A percentile compares a stretch with the other conserved stretches of the same genome.
phyloP scores from a whole-genome alignment of 441 rosid species.

The Cnidoscolus chayamansa region DNA sequence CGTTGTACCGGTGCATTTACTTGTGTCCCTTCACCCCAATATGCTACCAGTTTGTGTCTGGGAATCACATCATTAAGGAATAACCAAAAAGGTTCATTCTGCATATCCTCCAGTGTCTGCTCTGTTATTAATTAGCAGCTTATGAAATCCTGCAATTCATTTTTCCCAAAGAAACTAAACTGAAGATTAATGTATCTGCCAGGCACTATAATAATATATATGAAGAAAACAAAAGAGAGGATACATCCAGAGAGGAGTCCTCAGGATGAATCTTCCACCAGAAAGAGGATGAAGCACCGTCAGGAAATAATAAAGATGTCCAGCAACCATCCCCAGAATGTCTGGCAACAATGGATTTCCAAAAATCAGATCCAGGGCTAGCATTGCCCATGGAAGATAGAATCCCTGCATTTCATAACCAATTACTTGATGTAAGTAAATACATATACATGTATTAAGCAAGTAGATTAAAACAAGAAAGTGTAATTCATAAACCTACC shows the following conservation, averaged over 20 bases:
- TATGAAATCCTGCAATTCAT: too few species aligned
- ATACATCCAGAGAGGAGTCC: constrained; percentile 71
- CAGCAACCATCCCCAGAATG: constrained; percentile 57
- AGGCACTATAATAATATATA: neutral
- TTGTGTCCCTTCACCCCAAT: constrained; percentile 55
- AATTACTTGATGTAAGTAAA: neutral
- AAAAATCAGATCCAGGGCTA: constrained; percentile 54
- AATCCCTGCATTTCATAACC: constrained; percentile 39
- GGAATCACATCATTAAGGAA: constrained; percentile 21
- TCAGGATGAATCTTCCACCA: constrained; percentile 44
- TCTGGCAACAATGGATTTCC: constrained; percentile 56
- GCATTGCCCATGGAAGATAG: constrained; percentile 67
- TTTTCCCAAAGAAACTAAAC: too few species aligned
- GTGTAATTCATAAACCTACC: constrained; percentile 24
- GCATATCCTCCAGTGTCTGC: constrained; percentile 28
- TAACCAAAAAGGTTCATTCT: neutral
- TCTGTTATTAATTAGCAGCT: too few species aligned
- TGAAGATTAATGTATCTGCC: too few species aligned
- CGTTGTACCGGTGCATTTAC: constrained; percentile 47
- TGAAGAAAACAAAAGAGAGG: constrained; percentile 25
- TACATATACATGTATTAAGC: too few species aligned
- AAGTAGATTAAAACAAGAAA: neutral
- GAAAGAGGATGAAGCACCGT: constrained; percentile 69
- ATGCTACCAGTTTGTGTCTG: constrained; percentile 56
- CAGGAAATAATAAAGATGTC: constrained; percentile 55